Conservation (phyloP, 495 filamentous ascomycete species). For the Tuber microsphaerosporum region DNA sequence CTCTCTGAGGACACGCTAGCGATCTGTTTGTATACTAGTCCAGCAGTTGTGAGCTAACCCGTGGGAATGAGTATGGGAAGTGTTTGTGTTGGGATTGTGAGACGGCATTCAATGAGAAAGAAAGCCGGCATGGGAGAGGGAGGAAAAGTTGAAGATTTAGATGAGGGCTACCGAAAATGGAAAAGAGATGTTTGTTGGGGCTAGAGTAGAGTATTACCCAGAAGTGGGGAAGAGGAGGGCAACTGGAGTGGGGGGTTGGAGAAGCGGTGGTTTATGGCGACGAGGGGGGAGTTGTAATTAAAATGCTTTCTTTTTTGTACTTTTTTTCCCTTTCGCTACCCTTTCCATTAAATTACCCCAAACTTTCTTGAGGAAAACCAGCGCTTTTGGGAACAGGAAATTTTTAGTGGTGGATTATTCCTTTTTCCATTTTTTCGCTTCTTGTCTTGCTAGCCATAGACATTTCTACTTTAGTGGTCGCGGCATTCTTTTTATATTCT, state of each 20-base stretch:
- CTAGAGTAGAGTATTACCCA: constrained; percentile 36
- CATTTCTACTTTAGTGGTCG: not conserved
- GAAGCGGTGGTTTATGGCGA: constrained; percentile 18
- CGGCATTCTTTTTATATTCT: not conserved
- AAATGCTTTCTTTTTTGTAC: not conserved
- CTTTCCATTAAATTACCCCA: not conserved
- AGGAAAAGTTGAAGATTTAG: constrained; percentile 16
- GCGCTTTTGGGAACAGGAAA: not conserved
- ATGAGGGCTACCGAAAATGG: constrained; percentile 15
- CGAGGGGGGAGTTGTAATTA: constrained; percentile 14
- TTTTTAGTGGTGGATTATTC: not conserved
- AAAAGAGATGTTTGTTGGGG: constrained; percentile 35
- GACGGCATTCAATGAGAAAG: constrained; percentile 33
- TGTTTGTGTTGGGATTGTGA: constrained; percentile 93
- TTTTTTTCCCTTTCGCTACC: not conserved
- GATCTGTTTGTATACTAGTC: constrained; percentile 66
- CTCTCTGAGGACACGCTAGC: constrained; percentile 58
- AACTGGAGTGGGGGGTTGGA: constrained; percentile 10
- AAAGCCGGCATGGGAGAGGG: constrained; percentile 21
- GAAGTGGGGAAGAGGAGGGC: constrained; percentile 32
- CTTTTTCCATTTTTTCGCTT: not conserved
- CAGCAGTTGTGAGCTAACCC: constrained; percentile 54
- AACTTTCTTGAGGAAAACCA: not conserved
- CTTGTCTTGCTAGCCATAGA: not conserved
- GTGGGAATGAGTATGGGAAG: constrained; percentile 63